phyloP scores from a whole-genome alignment of 2,329 filamentous ascomycete species.

The Dactylellina sp. region DNA sequence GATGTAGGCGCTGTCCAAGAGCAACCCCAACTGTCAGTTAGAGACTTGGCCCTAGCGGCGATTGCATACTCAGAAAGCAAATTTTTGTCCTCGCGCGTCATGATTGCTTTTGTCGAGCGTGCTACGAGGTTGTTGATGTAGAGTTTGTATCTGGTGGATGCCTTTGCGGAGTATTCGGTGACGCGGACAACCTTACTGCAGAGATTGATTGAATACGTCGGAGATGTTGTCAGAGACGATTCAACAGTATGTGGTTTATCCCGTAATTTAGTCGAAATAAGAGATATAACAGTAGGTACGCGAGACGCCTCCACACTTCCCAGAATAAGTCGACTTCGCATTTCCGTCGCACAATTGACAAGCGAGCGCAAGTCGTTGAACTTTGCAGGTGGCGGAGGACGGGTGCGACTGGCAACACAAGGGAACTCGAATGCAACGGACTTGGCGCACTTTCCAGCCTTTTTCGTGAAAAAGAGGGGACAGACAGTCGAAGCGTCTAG shows the following conservation, averaged over 20 bases:
- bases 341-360: constrained; percentile 10
- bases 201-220: constrained; percentile 23
- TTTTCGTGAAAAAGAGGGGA: constrained; percentile 35
- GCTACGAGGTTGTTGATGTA: constrained; percentile 32
- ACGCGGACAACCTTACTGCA: constrained; percentile 19
- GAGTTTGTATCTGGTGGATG: constrained; percentile 18
- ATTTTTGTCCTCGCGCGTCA: constrained; percentile 24
- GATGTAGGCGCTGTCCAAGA: constrained; percentile 2
- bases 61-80: constrained; percentile 33
- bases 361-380: constrained; percentile 11
- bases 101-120: constrained; percentile 21
- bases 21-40: constrained; percentile 25
- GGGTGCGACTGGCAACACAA: constrained; percentile 8
- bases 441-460: constrained; percentile 18
- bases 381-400: constrained; percentile 18
- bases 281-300: constrained; percentile 3
- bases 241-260: constrained; percentile 12
- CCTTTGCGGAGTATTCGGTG: constrained; percentile 36
- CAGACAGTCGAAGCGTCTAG: constrained; percentile 25
- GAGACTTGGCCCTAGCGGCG: constrained; percentile 17
- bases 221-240: constrained; percentile 8
- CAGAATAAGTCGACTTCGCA: constrained; percentile 21
- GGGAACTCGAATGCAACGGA: constrained; percentile 20
- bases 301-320: constrained; percentile 11
- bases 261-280: constrained; percentile 23